Base-by-base conservation (phyloP, 2,329 filamentous ascomycete genomes). In the Penicillium brasilianum region DNA sequence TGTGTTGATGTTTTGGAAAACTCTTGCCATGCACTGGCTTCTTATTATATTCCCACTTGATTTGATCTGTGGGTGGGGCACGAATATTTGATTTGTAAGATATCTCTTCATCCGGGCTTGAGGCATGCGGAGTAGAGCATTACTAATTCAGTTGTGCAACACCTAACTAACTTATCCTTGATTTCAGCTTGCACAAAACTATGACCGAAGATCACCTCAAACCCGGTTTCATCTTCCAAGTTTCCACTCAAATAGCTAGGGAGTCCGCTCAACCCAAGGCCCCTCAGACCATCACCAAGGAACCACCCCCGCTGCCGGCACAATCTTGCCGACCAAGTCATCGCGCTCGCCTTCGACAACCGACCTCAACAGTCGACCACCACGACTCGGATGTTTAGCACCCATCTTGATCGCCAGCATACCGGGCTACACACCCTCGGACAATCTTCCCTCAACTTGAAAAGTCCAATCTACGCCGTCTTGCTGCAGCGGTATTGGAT, bases 391-490 rank as follows among this genome's bases (percentile, higher is more conserved):
- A 44, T 63, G 58, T 20, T 57, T 51, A 2, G 58, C 58, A 8
- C 63, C 63, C 58, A 63, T 55, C 44, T 51, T 34, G 16, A 61
- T 57, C 11, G 79, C 81, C 59, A 84, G 64, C 54, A 83, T 78
- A 0, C 82, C 82, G 0, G 82, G 81, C 76, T 2, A 83, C 74
- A 4, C 64, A 69, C 64, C 62, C 84, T 85, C n/a, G 83, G 78
- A 0, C 77, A 76, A 65, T 83, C 80, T 5, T 76, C 71, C 62
- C 74, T 73, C 59, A 81, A 63, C 16, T 72, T 67, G 41, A 74
- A 72, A 72, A 36, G 72, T 62, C 82, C 83, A 86, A 9, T 82
- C 77, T 48, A 83, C 0, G 77, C 82, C 4, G 77, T 74, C 70
- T 84, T 84, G 32, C 73, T 74, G 20, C 58, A 67, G 9, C 65